Conservation (phyloP, 2,329 filamentous ascomycete species). For the Talaromyces sp. region DNA sequence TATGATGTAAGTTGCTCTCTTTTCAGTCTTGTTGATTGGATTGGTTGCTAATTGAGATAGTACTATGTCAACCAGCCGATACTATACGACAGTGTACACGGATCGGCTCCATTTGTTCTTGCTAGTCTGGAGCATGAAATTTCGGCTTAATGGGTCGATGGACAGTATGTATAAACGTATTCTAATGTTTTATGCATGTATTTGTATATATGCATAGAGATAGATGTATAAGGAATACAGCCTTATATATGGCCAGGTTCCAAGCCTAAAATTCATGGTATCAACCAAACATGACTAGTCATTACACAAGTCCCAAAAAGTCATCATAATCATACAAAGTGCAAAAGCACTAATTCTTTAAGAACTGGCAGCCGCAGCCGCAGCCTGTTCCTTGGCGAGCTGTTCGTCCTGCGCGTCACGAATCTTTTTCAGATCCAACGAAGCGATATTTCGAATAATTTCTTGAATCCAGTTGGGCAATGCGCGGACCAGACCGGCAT, state of each 20-base stretch:
- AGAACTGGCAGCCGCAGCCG: conserved; percentile 46
- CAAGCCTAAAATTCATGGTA: neutral
- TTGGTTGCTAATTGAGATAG: conserved; percentile 13
- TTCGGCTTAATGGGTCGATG: conserved; percentile 3
- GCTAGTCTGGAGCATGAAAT: conserved; percentile 23
- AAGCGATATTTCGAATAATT: conserved; percentile 23
- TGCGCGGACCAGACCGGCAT: conserved; percentile 24
- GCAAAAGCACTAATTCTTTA: neutral
- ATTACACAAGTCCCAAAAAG: neutral
- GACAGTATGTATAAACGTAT: neutral
- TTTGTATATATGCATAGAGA: neutral
- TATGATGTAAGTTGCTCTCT: conserved; percentile 42
- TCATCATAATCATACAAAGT: neutral
- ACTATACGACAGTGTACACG: conserved; percentile 22
- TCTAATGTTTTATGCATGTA: neutral
- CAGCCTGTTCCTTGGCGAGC: neutral
- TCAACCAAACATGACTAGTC: neutral
- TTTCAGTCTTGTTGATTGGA: neutral
- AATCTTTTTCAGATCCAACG: conserved; percentile 20
- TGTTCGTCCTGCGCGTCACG: conserved; percentile 13
- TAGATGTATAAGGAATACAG: neutral
- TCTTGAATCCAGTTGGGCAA: conserved; percentile 48
- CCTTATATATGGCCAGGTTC: too few species aligned
- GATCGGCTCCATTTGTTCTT: conserved; percentile 21
- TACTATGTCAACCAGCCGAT: conserved; percentile 23